These are phyloP conservation scores for Danielia reshetovae DNA, from an alignment of 805 yeast species.

Conservation along the genomic window DNA sequence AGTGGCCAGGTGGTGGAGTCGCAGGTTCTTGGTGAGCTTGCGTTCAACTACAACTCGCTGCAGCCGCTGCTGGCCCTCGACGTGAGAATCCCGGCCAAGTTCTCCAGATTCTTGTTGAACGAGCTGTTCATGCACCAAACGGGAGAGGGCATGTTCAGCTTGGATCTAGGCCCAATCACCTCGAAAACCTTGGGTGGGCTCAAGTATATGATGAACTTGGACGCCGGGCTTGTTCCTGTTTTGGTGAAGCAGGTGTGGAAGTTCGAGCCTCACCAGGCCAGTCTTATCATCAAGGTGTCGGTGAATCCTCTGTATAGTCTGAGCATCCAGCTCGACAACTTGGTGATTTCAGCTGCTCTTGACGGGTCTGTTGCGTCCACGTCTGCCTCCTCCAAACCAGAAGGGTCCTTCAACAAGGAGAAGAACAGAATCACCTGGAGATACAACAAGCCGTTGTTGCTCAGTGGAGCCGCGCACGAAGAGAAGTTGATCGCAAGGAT, in stretches of 20 bases:
- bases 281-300: constrained; percentile 71
- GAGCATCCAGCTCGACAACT: constrained; percentile 49
- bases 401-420: constrained; percentile 86
- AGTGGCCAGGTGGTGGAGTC: constrained; percentile 61
- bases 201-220: constrained; percentile 59
- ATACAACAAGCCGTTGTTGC: constrained; percentile 40
- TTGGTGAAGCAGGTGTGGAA: constrained; percentile 83
- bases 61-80: constrained; percentile 28
- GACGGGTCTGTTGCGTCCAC: constrained; percentile 55
- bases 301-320: constrained; percentile 46
- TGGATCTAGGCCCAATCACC: constrained; percentile 48
- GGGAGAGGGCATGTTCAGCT: constrained; percentile 32
- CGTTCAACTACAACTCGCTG: constrained; percentile 57
- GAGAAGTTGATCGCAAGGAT: constrained; percentile 83
- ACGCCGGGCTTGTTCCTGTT: constrained; percentile 54
- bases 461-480: constrained; percentile 34
- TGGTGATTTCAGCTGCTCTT: constrained; percentile 59
- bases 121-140: constrained; percentile 29
- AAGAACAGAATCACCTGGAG: constrained; percentile 86
- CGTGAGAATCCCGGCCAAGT: constrained; percentile 41
- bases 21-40: constrained; percentile 79
- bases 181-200: constrained; percentile 75
- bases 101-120: constrained; percentile 47
- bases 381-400: constrained; percentile 84
- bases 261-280: constrained; percentile 77